Conservation (phyloP, 495 filamentous ascomycete species). For the Xylaria nigripes region DNA sequence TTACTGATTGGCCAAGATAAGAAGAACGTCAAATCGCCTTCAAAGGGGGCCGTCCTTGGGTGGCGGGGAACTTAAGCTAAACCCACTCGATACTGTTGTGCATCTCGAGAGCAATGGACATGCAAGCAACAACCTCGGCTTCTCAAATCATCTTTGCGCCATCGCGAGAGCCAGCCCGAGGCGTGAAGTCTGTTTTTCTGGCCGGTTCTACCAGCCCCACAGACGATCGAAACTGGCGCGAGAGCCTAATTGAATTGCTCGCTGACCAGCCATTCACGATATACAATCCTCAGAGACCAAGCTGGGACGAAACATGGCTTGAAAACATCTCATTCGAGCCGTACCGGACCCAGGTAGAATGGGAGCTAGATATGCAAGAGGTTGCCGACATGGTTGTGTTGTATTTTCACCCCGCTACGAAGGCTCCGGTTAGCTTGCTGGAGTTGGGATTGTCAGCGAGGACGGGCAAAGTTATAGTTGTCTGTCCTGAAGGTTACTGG, state of each 20-base stretch:
- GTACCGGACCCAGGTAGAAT: slow-evolving; percentile 47
- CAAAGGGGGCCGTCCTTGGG: too few species aligned
- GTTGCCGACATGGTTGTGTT: slow-evolving; percentile 45
- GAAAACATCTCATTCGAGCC: slow-evolving; percentile 36
- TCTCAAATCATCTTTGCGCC: slow-evolving; percentile 29
- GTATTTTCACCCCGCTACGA: slow-evolving; percentile 42
- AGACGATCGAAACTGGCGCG: slow-evolving; percentile 34
- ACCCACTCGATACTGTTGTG: too few species aligned
- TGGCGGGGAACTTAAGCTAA: too few species aligned
- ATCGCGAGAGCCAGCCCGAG: slow-evolving; percentile 16
- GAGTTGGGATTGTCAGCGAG: slow-evolving; percentile 46
- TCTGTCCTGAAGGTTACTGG: slow-evolving; percentile 44
- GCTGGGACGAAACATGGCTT: slow-evolving; percentile 48
- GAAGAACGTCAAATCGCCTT: neutral
- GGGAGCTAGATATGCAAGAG: slow-evolving; percentile 51
- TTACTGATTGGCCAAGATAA: neutral
- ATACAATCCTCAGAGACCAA: slow-evolving; percentile 47
- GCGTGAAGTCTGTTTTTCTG: slow-evolving; percentile 32
- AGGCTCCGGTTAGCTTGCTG: slow-evolving; percentile 42
- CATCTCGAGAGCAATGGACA: too few species aligned
- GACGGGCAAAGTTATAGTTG: slow-evolving; percentile 41
- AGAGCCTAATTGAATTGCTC: slow-evolving; percentile 27
- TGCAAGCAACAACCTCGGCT: neutral
- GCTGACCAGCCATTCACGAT: slow-evolving; percentile 43
- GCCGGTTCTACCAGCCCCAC: slow-evolving; percentile 32